Conservation (phyloP, 345 rosid genomes). For the Salix udensis region DNA sequence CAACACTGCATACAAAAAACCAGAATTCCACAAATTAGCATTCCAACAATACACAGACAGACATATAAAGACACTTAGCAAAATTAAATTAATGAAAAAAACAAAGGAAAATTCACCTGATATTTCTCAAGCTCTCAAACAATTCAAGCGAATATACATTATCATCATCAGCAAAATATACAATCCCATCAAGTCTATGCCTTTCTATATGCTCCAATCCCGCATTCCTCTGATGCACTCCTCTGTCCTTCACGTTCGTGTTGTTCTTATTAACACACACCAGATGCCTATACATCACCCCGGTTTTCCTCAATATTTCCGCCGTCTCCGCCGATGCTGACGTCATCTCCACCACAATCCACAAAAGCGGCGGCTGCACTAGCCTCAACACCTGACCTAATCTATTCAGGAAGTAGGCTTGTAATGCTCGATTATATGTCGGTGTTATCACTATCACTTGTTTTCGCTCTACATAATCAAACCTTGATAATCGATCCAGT, state of each 20-base stretch:
- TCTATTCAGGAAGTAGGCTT: constrained; percentile 70
- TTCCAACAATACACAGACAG: not conserved
- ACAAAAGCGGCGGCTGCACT: constrained; percentile 70
- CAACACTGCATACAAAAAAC: no score
- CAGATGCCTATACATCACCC: constrained; percentile 86
- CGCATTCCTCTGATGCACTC: constrained; percentile 66
- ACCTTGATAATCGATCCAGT: constrained; percentile 14
- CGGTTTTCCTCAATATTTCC: constrained; percentile 69
- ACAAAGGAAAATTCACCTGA: constrained; percentile 41
- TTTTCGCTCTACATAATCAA: constrained; percentile 50
- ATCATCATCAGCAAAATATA: constrained; percentile 80
- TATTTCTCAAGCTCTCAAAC: constrained; percentile 59
- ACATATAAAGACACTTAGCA: not conserved
- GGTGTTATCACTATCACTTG: constrained; percentile 80
- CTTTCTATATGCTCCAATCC: constrained; percentile 75
- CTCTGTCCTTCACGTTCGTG: constrained; percentile 61
- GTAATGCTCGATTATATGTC: constrained; percentile 73
- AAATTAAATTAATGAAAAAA: not conserved
- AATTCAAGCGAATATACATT: constrained; percentile 72
- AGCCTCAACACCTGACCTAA: constrained; percentile 73
- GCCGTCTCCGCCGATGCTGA: constrained; percentile 74
- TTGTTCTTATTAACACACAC: constrained; percentile 53
- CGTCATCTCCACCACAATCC: constrained; percentile 86
- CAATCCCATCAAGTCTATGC: constrained; percentile 82
- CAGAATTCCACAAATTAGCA: no score